A percentile compares a stretch with the other conserved stretches of the same genome.
phyloP scores from a whole-genome alignment of 202 grass and related monocot genomes.

The Alloteropsis angusta region DNA sequence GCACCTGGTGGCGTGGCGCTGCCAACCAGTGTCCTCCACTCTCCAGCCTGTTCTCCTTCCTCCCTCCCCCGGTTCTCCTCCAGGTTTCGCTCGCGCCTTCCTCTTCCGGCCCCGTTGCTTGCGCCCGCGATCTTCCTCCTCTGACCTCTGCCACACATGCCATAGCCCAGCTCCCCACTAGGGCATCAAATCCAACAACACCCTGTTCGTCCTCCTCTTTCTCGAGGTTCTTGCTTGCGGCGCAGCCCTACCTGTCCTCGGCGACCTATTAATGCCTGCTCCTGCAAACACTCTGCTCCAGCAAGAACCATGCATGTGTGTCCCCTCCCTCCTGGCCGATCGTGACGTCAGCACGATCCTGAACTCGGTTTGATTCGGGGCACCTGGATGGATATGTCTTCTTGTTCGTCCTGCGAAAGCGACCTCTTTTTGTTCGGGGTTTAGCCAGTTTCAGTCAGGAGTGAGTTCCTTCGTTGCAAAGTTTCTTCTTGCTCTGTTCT shows the following conservation, averaged over 20 bases:
- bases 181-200: neutral
- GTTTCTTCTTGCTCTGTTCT: slow-evolving; percentile 17
- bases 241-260: neutral
- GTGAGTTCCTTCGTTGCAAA: neutral
- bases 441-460: neutral
- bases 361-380: neutral
- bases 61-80: neutral
- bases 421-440: neutral
- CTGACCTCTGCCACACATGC: no score
- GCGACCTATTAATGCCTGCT: slow-evolving; percentile 16
- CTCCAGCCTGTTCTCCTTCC: no score
- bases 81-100: neutral
- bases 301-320: neutral
- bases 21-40: neutral
- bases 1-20: neutral
- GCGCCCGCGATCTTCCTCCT: slow-evolving; percentile 12
- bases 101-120: slow-evolving; percentile 15
- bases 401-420: neutral
- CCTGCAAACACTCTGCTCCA: neutral
- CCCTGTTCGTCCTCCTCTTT: slow-evolving; percentile 3
- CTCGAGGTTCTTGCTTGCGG: slow-evolving; percentile 22
- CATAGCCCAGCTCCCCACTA: neutral
- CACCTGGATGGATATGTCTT: neutral
- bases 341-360: neutral
- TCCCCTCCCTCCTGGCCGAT: neutral